Evolutionary conservation across 2,329 filamentous ascomycete species (phyloP).

Genomic region (Ascochyta pisi): DNA sequence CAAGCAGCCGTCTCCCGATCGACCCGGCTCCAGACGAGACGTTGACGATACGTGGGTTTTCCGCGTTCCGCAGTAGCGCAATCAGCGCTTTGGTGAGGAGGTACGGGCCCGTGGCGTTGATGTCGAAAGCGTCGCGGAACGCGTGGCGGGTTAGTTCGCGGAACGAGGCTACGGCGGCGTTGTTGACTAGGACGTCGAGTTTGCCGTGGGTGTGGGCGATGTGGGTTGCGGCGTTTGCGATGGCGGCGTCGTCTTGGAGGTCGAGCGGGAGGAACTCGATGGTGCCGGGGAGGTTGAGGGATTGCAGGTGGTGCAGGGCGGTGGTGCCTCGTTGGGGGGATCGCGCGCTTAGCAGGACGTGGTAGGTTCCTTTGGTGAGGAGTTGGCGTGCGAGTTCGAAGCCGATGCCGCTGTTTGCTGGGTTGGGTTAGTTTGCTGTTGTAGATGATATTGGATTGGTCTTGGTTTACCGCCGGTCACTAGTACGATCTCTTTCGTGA

Average conservation of each 20-base stretch:
- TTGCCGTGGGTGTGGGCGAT: conserved; percentile 41
- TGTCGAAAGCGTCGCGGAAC: conserved; percentile 36
- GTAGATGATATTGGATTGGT: too few species aligned
- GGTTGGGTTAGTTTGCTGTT: too few species aligned
- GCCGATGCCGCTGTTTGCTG: conserved; percentile 57
- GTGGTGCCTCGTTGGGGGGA: conserved; percentile 33
- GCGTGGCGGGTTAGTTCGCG: conserved; percentile 29
- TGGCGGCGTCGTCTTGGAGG: conserved; percentile 52
- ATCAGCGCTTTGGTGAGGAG: conserved; percentile 33
- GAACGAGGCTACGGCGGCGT: conserved; percentile 38
- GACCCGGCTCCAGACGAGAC: conserved; percentile 46
- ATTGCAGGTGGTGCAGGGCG: conserved; percentile 35
- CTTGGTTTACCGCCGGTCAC: too few species aligned
- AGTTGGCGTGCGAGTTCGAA: conserved; percentile 51
- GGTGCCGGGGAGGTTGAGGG: conserved; percentile 34
- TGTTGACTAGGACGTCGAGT: conserved; percentile 51
- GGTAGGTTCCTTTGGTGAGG: conserved; percentile 47
- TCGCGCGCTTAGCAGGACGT: conserved; percentile 35
- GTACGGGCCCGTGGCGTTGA: conserved; percentile 39
- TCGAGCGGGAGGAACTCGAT: conserved; percentile 53
- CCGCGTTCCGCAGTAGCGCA: conserved; percentile 25
- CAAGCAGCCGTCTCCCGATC: conserved; percentile 38
- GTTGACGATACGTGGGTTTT: conserved; percentile 44
- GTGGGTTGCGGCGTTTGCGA: conserved; percentile 44
- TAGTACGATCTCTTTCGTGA: too few species aligned